A percentile compares a stretch with the other conserved stretches of the same genome.
These are phyloP conservation scores for Oxytropis ochrocephala DNA, from an alignment of 306 rosid genomes.

Conservation along the genomic window DNA sequence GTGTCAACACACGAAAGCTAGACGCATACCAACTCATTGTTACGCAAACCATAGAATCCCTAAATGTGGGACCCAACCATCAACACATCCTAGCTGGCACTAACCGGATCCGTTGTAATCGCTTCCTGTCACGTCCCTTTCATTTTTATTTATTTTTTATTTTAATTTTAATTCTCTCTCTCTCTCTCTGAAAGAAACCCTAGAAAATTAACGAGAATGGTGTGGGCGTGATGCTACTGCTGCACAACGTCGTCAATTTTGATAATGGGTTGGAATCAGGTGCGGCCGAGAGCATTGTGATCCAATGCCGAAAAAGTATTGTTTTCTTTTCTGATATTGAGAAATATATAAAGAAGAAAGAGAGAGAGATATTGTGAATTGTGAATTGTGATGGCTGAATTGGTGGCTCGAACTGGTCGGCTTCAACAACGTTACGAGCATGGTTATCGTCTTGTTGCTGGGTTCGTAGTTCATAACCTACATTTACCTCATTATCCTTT, in stretches of 20 bases:
- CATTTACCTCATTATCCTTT: not conserved
- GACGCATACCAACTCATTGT: not conserved
- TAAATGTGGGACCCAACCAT: not conserved
- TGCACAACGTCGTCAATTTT: not conserved
- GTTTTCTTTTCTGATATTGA: not conserved
- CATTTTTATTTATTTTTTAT: not conserved
- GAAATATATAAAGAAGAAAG: not conserved
- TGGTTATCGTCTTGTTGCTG: conserved; percentile 75
- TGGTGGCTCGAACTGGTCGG: conserved; percentile 87
- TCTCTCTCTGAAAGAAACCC: not conserved
- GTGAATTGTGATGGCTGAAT: conserved; percentile 40
- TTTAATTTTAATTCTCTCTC: not conserved
- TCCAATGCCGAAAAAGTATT: not conserved
- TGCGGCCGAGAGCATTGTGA: not conserved
- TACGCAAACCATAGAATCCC: not conserved
- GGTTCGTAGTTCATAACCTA: conserved; percentile 39
- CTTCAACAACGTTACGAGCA: conserved; percentile 70
- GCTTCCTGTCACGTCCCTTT: not conserved
- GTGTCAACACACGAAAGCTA: not conserved
- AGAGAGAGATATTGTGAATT: not conserved
- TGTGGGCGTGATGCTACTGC: not conserved
- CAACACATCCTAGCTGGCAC: not conserved
- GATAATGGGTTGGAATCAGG: not conserved
- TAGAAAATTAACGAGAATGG: conserved; percentile 11
- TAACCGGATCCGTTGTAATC: not conserved